Conservation (phyloP, 345 rosid species). For the Toxicodendron radicans region DNA sequence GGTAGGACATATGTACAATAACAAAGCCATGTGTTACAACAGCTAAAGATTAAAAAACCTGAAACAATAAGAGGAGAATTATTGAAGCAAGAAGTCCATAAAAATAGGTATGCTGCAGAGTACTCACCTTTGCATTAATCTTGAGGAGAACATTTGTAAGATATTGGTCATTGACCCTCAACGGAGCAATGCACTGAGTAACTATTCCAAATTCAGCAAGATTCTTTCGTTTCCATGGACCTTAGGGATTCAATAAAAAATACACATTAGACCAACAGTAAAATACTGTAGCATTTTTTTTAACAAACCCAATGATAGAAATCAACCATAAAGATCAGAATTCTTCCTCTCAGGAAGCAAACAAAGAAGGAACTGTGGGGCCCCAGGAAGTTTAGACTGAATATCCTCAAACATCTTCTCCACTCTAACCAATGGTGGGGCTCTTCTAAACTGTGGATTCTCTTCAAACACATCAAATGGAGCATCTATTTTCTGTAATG, state of each 20-base stretch:
- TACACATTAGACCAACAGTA: not conserved
- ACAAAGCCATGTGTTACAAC: not conserved
- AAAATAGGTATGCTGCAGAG: not conserved
- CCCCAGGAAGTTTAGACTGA: conserved; percentile 58
- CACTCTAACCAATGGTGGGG: conserved; percentile 64
- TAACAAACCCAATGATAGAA: conserved; percentile 12
- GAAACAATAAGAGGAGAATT: not conserved
- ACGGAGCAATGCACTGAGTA: conserved; percentile 92
- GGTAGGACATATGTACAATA: not conserved
- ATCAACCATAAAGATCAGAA: conserved; percentile 72
- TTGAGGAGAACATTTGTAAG: conserved; percentile 84
- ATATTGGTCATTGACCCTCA: conserved; percentile 74
- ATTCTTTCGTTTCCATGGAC: conserved; percentile 87
- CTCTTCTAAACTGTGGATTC: conserved; percentile 43
- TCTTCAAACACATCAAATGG: conserved; percentile 67
- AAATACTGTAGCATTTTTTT: not conserved
- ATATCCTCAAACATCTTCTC: conserved; percentile 81
- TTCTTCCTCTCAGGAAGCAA: conserved; percentile 81
- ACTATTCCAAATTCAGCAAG: conserved; percentile 80
- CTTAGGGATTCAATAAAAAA: conserved; percentile 30
- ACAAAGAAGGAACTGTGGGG: conserved; percentile 81
- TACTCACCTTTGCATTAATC: conserved; percentile 85
- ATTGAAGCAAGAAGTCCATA: not conserved
- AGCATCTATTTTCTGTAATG: conserved; percentile 41
- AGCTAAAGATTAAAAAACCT: not conserved